Evolutionary conservation across 2,329 filamentous ascomycete genomes (phyloP).

Genomic region (Moelleriella libera): DNA sequence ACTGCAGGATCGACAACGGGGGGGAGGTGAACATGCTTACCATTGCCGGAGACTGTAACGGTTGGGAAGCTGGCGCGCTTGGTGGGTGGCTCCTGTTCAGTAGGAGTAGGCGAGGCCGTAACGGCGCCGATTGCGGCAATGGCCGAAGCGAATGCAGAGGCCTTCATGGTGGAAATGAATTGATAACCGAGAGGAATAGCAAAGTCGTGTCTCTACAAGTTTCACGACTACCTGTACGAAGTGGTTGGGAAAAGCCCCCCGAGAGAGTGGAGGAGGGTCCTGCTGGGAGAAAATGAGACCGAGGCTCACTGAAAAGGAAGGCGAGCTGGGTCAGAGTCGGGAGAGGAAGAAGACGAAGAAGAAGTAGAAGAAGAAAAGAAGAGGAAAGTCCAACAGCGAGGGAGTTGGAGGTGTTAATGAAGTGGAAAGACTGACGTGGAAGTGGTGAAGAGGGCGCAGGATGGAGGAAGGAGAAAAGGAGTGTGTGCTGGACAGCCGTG

Average conservation of each 20-base stretch:
- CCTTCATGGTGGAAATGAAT: slow-evolving; percentile 29
- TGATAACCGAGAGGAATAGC: slow-evolving; percentile 6
- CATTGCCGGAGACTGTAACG: slow-evolving; percentile 42
- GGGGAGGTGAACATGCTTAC: slow-evolving; percentile 18
- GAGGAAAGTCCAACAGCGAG: slow-evolving; percentile 20
- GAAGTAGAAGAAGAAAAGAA: slow-evolving; percentile 6
- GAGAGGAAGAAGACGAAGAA: slow-evolving; percentile 1
- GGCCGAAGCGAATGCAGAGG: slow-evolving; percentile 29
- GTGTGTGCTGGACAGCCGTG: neutral
- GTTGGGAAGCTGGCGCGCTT: slow-evolving; percentile 35
- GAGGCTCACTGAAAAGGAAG: neutral
- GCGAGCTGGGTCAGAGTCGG: too few species aligned
- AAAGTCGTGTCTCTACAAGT: slow-evolving; percentile 1
- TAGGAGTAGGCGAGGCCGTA: slow-evolving; percentile 34
- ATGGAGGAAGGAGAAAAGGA: slow-evolving; percentile 6
- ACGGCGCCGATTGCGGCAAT: slow-evolving; percentile 31
- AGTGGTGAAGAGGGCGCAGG: slow-evolving; percentile 1
- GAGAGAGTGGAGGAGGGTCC: slow-evolving; percentile 7
- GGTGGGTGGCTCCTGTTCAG: slow-evolving; percentile 29
- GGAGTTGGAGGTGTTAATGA: slow-evolving; percentile 13
- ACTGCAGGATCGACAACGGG: neutral
- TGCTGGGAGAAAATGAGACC: neutral
- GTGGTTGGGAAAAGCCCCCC: slow-evolving; percentile 3
- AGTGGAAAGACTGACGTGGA: slow-evolving; percentile 11
- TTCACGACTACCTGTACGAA: neutral